phyloP scores from a whole-genome alignment of 345 rosid species.

The Populus euphratica region DNA sequence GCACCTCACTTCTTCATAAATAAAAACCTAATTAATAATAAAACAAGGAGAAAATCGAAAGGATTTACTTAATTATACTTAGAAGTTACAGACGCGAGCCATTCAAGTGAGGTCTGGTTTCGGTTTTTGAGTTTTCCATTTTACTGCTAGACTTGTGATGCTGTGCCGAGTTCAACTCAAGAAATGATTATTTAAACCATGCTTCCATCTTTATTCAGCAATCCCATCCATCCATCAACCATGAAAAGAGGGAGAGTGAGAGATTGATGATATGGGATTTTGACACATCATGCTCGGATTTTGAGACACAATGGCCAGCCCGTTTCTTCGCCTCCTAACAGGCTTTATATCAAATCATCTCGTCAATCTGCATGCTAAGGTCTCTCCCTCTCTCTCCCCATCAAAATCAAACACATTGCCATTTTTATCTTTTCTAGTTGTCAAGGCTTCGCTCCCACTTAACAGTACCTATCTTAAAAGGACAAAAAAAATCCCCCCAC shows the following conservation, averaged over 20 bases:
- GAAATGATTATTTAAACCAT: constrained; percentile 28
- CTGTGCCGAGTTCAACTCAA: not conserved
- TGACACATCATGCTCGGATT: constrained; percentile 55
- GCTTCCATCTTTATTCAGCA: constrained; percentile 43
- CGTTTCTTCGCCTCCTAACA: constrained; percentile 1
- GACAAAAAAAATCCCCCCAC: not conserved
- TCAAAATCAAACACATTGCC: not conserved
- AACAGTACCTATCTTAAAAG: not conserved
- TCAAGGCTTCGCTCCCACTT: constrained; percentile 2
- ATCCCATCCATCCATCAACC: constrained; percentile 37
- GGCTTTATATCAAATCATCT: constrained; percentile 48
- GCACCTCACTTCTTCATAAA: too few species aligned
- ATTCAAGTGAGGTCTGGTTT: too few species aligned
- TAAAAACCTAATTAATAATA: too few species aligned
- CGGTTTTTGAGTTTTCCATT: too few species aligned
- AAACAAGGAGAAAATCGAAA: too few species aligned
- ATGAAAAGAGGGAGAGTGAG: constrained; percentile 1
- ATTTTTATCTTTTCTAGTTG: not conserved
- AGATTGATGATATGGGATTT: constrained; percentile 27
- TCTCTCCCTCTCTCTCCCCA: constrained; percentile 1
- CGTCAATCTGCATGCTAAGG: constrained; percentile 19
- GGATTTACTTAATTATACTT: too few species aligned
- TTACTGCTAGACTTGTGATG: not conserved
- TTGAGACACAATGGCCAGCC: constrained; percentile 17
- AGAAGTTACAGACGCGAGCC: too few species aligned